phyloP scores from a whole-genome alignment of 108 stramenopile species.

The Chaetoceros tenuissimus region DNA sequence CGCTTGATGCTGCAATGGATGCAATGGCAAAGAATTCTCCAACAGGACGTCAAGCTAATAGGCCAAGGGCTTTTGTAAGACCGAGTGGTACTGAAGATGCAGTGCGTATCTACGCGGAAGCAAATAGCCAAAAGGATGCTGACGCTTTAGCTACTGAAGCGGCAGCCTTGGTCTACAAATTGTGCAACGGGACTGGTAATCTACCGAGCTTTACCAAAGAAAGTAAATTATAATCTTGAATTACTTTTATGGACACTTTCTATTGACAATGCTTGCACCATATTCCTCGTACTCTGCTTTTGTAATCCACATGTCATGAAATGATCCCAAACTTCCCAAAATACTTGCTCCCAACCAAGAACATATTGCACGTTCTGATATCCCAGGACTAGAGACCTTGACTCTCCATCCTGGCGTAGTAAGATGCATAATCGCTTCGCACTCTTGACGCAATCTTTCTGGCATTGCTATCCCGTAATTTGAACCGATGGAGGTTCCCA shows the following conservation, averaged over 20 bases:
- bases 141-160: conserved; percentile 60
- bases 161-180: conserved; percentile 53
- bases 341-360: conserved; percentile 95
- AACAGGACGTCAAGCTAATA: conserved; percentile 4
- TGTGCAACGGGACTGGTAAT: conserved; percentile 64
- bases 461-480: conserved; percentile 59
- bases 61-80: conserved; percentile 81
- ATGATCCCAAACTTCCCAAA: conserved; percentile 92
- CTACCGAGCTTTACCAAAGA: conserved; percentile 20
- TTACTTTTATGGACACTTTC: conserved; percentile 80
- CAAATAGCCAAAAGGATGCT: conserved; percentile 48
- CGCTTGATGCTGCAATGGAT: conserved; percentile 64
- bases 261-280: conserved; percentile 86
- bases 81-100: conserved; percentile 98
- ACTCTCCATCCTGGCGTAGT: conserved; percentile 87
- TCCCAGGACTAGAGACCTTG: conserved; percentile 63
- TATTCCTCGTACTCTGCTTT: conserved; percentile 93
- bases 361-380: conserved; percentile 59
- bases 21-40: conserved; percentile 22
- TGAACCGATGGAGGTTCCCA: neutral
- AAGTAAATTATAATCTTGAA: neutral
- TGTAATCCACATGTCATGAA: conserved; percentile 97
- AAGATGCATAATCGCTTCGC: conserved; percentile 74
- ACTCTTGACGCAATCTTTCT: conserved; percentile 67
- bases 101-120: conserved; percentile 98